Percentiles rank a stretch among this genome's conserved stretches.
These are phyloP conservation scores for Pisolithus thermaeus DNA, from an alignment of 1,284 basidiomycete species.

Conservation along the genomic window DNA sequence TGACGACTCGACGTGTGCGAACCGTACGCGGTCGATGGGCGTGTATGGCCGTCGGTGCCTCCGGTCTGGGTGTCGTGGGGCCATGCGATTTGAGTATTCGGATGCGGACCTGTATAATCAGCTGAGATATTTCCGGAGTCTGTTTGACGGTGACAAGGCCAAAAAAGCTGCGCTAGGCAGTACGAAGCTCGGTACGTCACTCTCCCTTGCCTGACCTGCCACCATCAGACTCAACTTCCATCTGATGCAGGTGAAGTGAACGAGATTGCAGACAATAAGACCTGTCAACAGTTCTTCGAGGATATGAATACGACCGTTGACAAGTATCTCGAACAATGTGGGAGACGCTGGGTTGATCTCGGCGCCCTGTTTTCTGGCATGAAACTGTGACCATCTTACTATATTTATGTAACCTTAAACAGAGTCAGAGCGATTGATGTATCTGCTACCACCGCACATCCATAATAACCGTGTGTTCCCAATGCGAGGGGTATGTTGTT, in stretches of 20 bases:
- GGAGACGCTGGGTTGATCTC: slow-evolving; percentile 83
- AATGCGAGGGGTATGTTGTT: not conserved
- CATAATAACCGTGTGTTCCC: slow-evolving; percentile 4
- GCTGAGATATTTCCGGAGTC: slow-evolving; percentile 70
- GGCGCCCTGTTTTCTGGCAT: slow-evolving; percentile 66
- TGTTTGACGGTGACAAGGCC: slow-evolving; percentile 75
- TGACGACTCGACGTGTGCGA: slow-evolving; percentile 79
- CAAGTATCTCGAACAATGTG: slow-evolving; percentile 78
- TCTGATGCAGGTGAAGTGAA: slow-evolving; percentile 47
- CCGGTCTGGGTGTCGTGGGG: slow-evolving; percentile 60
- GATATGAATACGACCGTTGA: slow-evolving; percentile 56
- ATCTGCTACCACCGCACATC: slow-evolving; percentile 4
- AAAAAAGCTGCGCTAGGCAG: slow-evolving; percentile 45
- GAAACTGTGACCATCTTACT: slow-evolving; percentile 36
- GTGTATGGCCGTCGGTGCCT: slow-evolving; percentile 86
- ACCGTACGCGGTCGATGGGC: slow-evolving; percentile 84
- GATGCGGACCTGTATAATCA: slow-evolving; percentile 85
- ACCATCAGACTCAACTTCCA: slow-evolving; percentile 5
- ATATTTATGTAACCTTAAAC: not conserved
- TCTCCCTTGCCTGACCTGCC: not conserved
- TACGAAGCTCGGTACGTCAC: slow-evolving; percentile 43
- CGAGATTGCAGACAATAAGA: slow-evolving; percentile 46
- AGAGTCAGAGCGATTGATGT: not conserved
- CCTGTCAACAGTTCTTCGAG: slow-evolving; percentile 36
- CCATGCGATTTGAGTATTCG: slow-evolving; percentile 78